Base-by-base conservation (phyloP, 208 protist genomes). In the Acanthamoeba sp. region DNA sequence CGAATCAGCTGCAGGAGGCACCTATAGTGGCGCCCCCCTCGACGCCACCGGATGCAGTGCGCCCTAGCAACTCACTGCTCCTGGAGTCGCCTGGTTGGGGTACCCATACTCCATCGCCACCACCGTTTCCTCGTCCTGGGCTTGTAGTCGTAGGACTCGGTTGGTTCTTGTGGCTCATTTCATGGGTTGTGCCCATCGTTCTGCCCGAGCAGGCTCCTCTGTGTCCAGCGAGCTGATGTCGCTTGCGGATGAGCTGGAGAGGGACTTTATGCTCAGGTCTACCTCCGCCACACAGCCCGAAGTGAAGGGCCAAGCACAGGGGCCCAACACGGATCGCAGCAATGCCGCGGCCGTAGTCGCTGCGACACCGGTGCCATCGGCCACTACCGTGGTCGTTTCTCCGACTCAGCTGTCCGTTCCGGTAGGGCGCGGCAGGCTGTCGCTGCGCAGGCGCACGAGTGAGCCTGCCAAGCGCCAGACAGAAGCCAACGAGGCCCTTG, bases 31-130 rank as follows among this genome's bases (percentile, higher is more conserved):
- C 29, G 62, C 62, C 34, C 2, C 71, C 71, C 22, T 45, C 36
- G 18, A 82, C 71, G 1, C 71, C 71, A 29, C 71, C 71, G 1
- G 71, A 50, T 20, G 36, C 36, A 3, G 69, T 78, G 69, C 42
- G 42, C 50, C 7, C 1, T 20, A 40, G 71, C 36, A 50, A n/a
- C 71, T 3, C 27, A 22, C 36, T 82, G 32, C 71, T 82, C 36
- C 40, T 82, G 6, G 71, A 82, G 22, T 82, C 71, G 38, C 71
- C 71, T 29, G 29, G 29, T n/a, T 82, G 40, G 38, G 71, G 71
- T 82, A 82, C 29, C 22, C 71, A 4, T 38, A 10, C 10, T 16
- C n/a, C 64, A 34, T 73, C n/a, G 27, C 20, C 10, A 73, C n/a
- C 64, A 73, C 22, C 14, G 20, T 10, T 59, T 73, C 29, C 7